phyloP scores from a whole-genome alignment of 192 early-diverging fungal genomes.

The Coemansia sp. region DNA sequence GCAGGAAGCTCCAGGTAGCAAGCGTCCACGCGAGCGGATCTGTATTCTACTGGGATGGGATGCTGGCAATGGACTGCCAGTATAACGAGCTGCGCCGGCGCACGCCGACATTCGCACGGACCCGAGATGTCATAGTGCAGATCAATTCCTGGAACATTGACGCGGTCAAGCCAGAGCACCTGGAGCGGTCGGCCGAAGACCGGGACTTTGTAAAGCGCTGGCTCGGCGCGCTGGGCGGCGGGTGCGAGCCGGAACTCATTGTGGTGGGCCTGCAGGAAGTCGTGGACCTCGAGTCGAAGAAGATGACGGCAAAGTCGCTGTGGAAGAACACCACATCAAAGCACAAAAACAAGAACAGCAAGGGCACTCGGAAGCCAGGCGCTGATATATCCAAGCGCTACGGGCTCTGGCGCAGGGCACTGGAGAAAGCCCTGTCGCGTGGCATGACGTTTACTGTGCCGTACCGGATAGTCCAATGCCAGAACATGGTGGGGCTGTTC shows the following conservation, averaged over 20 bases:
- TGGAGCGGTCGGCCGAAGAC: conserved; percentile 51
- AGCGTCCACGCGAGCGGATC: conserved; percentile 42
- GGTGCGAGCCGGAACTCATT: conserved; percentile 65
- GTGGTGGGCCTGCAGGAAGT: conserved; percentile 96
- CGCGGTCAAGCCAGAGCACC: conserved; percentile 74
- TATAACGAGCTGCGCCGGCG: conserved; percentile 57
- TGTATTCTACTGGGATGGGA: conserved; percentile 45
- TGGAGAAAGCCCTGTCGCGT: conserved; percentile 56
- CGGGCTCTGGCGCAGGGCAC: conserved; percentile 74
- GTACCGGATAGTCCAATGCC: conserved; percentile 64
- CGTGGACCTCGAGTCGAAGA: conserved; percentile 80
- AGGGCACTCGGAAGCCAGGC: conserved; percentile 4
- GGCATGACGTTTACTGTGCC: conserved; percentile 36
- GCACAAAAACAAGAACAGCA: conserved; percentile 7
- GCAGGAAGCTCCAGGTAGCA: conserved; percentile 30
- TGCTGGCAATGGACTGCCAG: conserved; percentile 31
- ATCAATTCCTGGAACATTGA: conserved; percentile 94
- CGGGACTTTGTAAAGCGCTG: conserved; percentile 26
- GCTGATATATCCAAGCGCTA: conserved; percentile 58
- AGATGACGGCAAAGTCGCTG: conserved; percentile 62
- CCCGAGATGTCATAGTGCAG: conserved; percentile 62
- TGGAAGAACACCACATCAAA: conserved; percentile 35
- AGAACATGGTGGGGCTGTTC: conserved; percentile 88
- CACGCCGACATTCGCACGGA: conserved; percentile 57
- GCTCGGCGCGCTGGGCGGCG: conserved; percentile 40